A percentile compares a stretch with the other conserved stretches of the same genome.
phyloP scores from a whole-genome alignment of 371 early-diverging fungal genomes.

The Lichtheimia hyalospora region DNA sequence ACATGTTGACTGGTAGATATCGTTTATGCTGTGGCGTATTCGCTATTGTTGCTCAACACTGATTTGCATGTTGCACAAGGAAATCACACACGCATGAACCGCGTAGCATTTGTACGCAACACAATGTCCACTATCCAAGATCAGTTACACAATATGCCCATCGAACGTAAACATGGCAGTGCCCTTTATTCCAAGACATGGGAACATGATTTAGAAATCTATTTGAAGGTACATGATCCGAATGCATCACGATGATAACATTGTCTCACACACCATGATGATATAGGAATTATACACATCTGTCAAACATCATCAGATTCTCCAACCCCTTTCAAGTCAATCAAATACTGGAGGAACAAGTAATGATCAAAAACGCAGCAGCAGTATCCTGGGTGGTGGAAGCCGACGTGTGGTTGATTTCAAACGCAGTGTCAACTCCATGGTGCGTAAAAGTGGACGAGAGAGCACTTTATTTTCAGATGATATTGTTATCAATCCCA shows the following conservation, averaged over 20 bases:
- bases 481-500: conserved; percentile 3
- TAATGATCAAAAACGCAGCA: conserved; percentile 7
- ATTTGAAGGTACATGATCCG: conserved; percentile 27
- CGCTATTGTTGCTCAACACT: conserved; percentile 87
- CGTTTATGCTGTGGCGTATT: conserved; percentile 87
- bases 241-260: not conserved
- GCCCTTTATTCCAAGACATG: conserved; percentile 27
- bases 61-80: conserved; percentile 86
- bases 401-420: conserved; percentile 15
- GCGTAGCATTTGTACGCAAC: conserved; percentile 60
- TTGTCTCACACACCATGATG: not conserved
- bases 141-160: conserved; percentile 35
- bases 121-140: conserved; percentile 56
- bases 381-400: conserved; percentile 13
- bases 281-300: conserved; percentile 67
- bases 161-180: conserved; percentile 24
- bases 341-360: not conserved
- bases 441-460: conserved; percentile 17
- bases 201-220: conserved; percentile 43
- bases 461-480: conserved; percentile 14
- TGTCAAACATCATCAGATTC: conserved; percentile 74
- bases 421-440: conserved; percentile 20
- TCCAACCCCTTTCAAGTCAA: conserved; percentile 52
- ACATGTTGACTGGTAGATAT: conserved; percentile 45
- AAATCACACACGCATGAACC: conserved; percentile 60